phyloP scores from a whole-genome alignment of 2,329 filamentous ascomycete species.

The Ambrosiella xylebori region DNA sequence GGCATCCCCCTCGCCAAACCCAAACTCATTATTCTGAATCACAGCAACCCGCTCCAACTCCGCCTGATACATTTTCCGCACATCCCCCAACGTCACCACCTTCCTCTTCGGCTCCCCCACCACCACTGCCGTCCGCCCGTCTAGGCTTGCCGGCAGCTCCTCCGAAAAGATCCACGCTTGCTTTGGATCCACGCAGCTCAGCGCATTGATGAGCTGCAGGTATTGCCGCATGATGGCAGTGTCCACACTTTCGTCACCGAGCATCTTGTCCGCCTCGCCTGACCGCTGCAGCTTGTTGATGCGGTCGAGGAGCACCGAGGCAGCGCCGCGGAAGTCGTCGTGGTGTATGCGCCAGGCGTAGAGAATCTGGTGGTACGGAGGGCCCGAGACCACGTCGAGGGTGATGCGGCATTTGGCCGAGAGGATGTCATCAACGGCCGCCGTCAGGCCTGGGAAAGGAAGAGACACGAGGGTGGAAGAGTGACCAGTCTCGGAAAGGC shows the following conservation, averaged over 20 bases:
- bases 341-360: constrained; percentile 79
- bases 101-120: constrained; percentile 37
- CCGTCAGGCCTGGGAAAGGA: constrained; percentile 61
- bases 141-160: constrained; percentile 17
- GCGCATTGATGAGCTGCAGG: constrained; percentile 78
- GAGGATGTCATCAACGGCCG: constrained; percentile 64
- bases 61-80: constrained; percentile 74
- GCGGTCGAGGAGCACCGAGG: constrained; percentile 43
- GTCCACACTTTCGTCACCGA: constrained; percentile 40
- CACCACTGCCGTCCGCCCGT: constrained; percentile 13
- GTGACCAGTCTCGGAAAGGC: constrained; percentile 51
- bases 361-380: constrained; percentile 78
- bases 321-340: constrained; percentile 69
- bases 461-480: constrained; percentile 53
- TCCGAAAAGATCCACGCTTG: constrained; percentile 65
- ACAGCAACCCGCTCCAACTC: constrained; percentile 79
- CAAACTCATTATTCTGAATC: constrained; percentile 79
- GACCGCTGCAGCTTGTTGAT: constrained; percentile 40
- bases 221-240: constrained; percentile 58
- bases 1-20: constrained; percentile 41
- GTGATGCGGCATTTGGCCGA: constrained; percentile 52
- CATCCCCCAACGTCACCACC: constrained; percentile 69
- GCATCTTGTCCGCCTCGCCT: constrained; percentile 31
- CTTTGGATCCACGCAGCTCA: constrained; percentile 65
- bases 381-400: constrained; percentile 45